These are phyloP conservation scores for Beauveria sp. DNA, from an alignment of 2,329 filamentous ascomycete genomes.

Conservation along the genomic window DNA sequence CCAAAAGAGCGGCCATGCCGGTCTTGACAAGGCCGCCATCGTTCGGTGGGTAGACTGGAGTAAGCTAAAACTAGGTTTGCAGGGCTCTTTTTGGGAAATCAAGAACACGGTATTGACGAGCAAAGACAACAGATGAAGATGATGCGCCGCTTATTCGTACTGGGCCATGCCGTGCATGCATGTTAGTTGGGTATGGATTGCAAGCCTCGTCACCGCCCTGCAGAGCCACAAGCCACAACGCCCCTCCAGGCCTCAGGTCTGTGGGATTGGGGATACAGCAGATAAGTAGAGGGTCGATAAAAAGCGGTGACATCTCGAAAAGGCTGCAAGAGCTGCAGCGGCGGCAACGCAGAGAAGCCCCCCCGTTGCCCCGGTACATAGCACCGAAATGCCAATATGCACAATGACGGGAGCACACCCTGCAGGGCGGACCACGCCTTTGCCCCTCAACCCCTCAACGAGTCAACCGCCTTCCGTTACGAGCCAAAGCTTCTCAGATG, in stretches of 20 bases:
- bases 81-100: not conserved
- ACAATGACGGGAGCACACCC: not conserved
- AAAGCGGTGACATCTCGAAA: not conserved
- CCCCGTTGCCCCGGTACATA: too few species aligned
- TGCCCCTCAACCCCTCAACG: not conserved
- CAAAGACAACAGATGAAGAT: not conserved
- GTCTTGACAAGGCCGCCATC: not conserved
- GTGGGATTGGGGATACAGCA: not conserved
- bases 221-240: not conserved
- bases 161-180: not conserved
- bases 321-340: not conserved
- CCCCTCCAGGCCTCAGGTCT: not conserved
- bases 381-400: not conserved
- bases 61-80: not conserved
- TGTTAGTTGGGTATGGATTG: not conserved
- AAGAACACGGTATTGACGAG: not conserved
- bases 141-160: not conserved
- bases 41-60: not conserved
- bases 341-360: too few species aligned
- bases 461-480: not conserved
- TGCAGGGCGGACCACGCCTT: too few species aligned
- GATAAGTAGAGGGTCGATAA: not conserved
- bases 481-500: not conserved
- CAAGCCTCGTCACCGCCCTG: not conserved
- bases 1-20: not conserved